Evolutionary conservation across 2,329 filamentous ascomycete genomes (phyloP).

Genomic region (Trichophyton simii): DNA sequence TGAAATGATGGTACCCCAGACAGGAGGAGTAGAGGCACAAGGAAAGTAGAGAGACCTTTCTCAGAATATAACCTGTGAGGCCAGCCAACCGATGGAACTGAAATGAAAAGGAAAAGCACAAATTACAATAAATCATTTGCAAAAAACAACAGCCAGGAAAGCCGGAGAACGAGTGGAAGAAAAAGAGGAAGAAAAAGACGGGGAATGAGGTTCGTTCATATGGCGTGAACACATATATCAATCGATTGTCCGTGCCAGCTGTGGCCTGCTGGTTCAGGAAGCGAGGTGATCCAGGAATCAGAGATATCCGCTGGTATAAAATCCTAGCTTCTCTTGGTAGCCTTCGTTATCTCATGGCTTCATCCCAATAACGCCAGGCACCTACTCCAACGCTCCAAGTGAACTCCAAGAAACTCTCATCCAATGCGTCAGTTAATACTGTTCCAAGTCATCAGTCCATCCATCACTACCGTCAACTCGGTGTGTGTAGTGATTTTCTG

Average conservation of each 20-base stretch:
- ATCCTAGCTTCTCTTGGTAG: not conserved
- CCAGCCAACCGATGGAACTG: not conserved
- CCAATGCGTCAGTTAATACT: slow-evolving; percentile 25
- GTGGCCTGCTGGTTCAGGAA: not conserved
- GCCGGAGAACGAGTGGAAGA: not conserved
- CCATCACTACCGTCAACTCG: slow-evolving; percentile 40
- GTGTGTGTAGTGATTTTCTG: slow-evolving; percentile 33
- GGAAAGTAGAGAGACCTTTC: not conserved
- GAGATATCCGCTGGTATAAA: not conserved
- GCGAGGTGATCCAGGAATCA: not conserved
- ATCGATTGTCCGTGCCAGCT: not conserved
- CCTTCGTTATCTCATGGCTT: not conserved
- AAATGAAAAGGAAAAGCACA: not conserved
- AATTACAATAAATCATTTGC: not conserved
- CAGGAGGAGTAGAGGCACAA: not conserved
- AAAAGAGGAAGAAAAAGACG: not conserved
- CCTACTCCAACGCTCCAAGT: not conserved
- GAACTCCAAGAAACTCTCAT: not conserved
- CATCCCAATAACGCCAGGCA: not conserved
- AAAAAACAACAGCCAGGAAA: not conserved
- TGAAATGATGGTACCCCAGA: not conserved
- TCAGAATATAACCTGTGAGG: not conserved
- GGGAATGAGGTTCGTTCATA: slow-evolving; percentile 1
- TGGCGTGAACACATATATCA: not conserved
- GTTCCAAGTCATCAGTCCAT: slow-evolving; percentile 42